Conservation (phyloP, 441 rosid genomes). For the Eruca vesicaria region DNA sequence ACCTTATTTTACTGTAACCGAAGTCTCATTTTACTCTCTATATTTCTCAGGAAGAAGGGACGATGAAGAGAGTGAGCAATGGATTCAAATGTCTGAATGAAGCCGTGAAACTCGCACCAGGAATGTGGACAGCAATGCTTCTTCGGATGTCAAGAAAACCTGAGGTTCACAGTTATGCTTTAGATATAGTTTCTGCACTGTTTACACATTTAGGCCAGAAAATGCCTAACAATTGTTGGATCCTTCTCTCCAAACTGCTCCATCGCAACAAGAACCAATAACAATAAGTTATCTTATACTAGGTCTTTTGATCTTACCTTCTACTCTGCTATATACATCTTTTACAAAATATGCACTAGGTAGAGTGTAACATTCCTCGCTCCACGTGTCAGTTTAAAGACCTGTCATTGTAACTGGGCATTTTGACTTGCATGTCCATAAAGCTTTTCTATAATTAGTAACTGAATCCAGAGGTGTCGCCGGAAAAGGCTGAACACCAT, state of each 20-base stretch:
- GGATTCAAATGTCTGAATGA: constrained; percentile 57
- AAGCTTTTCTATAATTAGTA: constrained; percentile 21
- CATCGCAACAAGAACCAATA: constrained; percentile 34
- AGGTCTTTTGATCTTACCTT: too few relatives aligned
- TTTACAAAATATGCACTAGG: background rate
- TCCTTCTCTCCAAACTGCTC: constrained; percentile 60
- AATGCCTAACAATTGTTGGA: constrained; percentile 60
- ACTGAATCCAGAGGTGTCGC: background rate
- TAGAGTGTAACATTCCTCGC: background rate
- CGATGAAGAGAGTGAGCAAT: constrained; percentile 47
- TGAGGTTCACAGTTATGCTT: constrained; percentile 54
- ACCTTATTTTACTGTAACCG: background rate
- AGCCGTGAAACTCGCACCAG: constrained; percentile 77
- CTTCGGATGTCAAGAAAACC: constrained; percentile 62
- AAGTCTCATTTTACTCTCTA: background rate
- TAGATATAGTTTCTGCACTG: constrained; percentile 62
- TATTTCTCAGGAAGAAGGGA: constrained; percentile 47
- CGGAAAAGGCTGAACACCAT: constrained; percentile 18
- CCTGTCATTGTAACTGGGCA: background rate
- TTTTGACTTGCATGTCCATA: background rate
- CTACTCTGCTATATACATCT: too few relatives aligned
- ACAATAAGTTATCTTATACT: background rate
- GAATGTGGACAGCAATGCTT: constrained; percentile 82
- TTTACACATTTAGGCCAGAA: constrained; percentile 45
- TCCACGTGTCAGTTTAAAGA: background rate